A percentile compares a stretch with the other conserved stretches of the same genome.
These are phyloP conservation scores for Monosporascus sp. DNA, from an alignment of 2,329 filamentous ascomycete species.

Conservation along the genomic window DNA sequence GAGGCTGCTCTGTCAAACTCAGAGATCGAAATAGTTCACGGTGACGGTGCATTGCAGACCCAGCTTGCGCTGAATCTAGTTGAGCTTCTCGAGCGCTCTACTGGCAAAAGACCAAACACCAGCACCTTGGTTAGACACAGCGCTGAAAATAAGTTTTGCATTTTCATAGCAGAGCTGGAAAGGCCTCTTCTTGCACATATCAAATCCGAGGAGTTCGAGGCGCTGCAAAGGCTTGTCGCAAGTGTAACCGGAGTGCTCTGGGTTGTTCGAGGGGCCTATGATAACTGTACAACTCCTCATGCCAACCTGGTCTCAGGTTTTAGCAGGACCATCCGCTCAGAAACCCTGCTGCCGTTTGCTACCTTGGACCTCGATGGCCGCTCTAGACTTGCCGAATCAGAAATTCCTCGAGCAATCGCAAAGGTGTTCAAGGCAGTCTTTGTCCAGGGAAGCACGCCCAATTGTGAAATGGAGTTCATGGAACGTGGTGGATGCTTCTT, in stretches of 20 bases:
- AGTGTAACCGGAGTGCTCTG: conserved; percentile 28
- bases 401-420: conserved; percentile 18
- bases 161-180: conserved; percentile 41
- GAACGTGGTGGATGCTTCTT: conserved; percentile 33
- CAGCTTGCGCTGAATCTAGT: conserved; percentile 29
- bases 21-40: conserved; percentile 34
- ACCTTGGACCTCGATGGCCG: conserved; percentile 27
- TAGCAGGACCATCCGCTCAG: conserved; percentile 28
- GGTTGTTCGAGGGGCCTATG: conserved; percentile 29
- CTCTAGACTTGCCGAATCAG: conserved; percentile 11
- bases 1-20: conserved; percentile 13
- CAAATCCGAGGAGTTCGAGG: conserved; percentile 30
- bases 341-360: conserved; percentile 26
- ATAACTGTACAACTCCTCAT: conserved; percentile 25
- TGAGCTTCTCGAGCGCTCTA: conserved; percentile 25
- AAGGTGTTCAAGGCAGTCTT: conserved; percentile 33
- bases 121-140: conserved; percentile 25
- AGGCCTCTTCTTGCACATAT: conserved; percentile 36
- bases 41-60: conserved; percentile 25
- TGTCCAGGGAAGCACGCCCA: conserved; percentile 22
- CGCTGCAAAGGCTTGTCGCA: conserved; percentile 23
- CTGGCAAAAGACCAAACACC: conserved; percentile 26
- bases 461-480: conserved; percentile 37
- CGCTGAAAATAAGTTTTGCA: conserved; percentile 30
- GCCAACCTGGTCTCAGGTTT: conserved; percentile 28